Conservation (phyloP, 2,329 filamentous ascomycete genomes). For the Claviceps cyperi region DNA sequence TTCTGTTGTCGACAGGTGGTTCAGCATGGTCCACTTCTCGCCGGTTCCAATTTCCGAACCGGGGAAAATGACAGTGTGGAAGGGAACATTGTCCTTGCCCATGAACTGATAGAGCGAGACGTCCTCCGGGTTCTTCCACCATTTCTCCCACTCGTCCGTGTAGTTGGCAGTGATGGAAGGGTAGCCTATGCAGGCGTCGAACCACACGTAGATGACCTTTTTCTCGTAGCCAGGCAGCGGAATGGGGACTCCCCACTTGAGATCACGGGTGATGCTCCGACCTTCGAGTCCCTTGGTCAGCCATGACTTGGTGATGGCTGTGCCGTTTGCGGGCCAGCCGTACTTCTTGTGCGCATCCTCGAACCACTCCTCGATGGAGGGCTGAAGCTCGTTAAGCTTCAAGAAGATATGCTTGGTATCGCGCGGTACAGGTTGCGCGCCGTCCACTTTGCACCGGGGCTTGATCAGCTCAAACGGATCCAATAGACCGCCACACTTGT, state of each 20-base stretch:
- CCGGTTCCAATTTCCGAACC: slow-evolving; percentile 70
- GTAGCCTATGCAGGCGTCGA: slow-evolving; percentile 87
- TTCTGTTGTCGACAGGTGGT: slow-evolving; percentile 80
- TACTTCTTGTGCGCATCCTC: slow-evolving; percentile 58
- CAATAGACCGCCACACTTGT: slow-evolving; percentile 57
- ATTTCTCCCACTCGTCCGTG: slow-evolving; percentile 77
- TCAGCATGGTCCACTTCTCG: slow-evolving; percentile 78
- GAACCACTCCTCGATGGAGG: slow-evolving; percentile 65
- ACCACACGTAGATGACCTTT: slow-evolving; percentile 84
- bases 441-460: slow-evolving; percentile 83
- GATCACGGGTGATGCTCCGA: slow-evolving; percentile 79
- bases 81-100: slow-evolving; percentile 57
- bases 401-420: slow-evolving; percentile 87
- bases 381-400: slow-evolving; percentile 70
- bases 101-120: slow-evolving; percentile 90
- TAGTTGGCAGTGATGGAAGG: slow-evolving; percentile 90
- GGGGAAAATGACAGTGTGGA: slow-evolving; percentile 81
- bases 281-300: slow-evolving; percentile 71
- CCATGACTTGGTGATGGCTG: slow-evolving; percentile 68
- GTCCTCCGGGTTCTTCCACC: slow-evolving; percentile 84
- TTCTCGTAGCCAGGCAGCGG: slow-evolving; percentile 35
- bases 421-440: slow-evolving; percentile 60
- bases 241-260: slow-evolving; percentile 69
- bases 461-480: slow-evolving; percentile 67
- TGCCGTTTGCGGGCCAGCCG: slow-evolving; percentile 60